Evolutionary conservation across 2,329 filamentous ascomycete species (phyloP), one percentile per base, ranked within the genome.

Genomic region (Tolypocladium tropicale): DNA sequence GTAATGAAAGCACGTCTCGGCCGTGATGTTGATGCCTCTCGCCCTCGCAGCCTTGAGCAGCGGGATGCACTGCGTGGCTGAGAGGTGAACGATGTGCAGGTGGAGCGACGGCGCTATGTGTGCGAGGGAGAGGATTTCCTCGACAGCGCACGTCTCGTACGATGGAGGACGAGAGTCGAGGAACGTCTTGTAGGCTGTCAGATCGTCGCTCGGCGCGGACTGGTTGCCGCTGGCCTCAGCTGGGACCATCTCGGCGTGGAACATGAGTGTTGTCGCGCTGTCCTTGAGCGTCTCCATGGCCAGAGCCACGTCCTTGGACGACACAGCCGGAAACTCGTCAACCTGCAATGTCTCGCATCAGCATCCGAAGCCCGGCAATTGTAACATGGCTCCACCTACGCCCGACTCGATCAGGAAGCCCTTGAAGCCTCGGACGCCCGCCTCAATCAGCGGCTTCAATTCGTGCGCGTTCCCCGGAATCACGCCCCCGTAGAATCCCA

Each of bases 171-270:
- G 87, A 3, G 93, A 96, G 60, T 90, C 85, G 48, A 99, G 82
- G 76, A 97, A 99, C 4, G 93, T 96, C 59, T 83, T 82, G 76
- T 99, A 99, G 33, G 85, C 78, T 54, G 85, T 86, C 30, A 92
- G 76, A 12, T 87, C 83, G 18, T 90, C 90, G 36, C 23, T 36
- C n/a, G 30, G 16, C 36, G 25, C 41, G 41, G 39, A 37, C 41
- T 56, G 25, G 49, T 41, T 6, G 18, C 33, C 91, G 62, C 84
- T 83, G 53, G 88, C 75, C 62, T 92, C 88, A 21, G 90, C 89
- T n/a, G 93, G 91, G 14, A 95, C 86, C 91, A 96, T 97, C 72
- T 99, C 94, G 56, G 94, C 94, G 68, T 99, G 94, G 76, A 99
- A 99, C 93, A 99, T 97, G 64, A 97, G 84, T 0, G 91, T 95